Evolutionary conservation across 257 asterid genomes (phyloP), one percentile per base, ranked within the genome.

Genomic region (Scutellaria minor): DNA sequence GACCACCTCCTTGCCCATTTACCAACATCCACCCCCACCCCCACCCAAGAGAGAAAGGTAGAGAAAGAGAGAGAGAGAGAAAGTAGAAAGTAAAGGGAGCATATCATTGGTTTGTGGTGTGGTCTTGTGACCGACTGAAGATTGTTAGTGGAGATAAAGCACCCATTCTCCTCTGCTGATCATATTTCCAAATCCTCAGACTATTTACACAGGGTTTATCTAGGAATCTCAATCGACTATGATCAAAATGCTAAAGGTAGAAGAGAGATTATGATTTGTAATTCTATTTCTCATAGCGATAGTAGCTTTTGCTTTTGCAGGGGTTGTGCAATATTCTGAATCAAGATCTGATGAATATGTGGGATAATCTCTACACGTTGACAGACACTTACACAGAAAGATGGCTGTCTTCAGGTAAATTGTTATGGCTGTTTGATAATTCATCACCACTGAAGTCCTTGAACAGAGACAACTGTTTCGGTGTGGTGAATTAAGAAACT

Each of bases 331-430:
- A 67, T 77, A 71, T 91, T 74, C 84, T 94, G 52, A 83, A 78
- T 66, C 83, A 82, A 72, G 89, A 91, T 79, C 72, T 83, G 77
- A 71, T 86, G 61, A 85, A 80, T 50, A 72, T 80, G 59, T 89
- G 89, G 97, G 88, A 82, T 35, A 79, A 77, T 68, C 96, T 94
- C 72, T 94, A 89, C 78, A 85, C 82, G 56, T 50, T 84, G 85
- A 88, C 96, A 31, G 97, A 94, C 74, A 85, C 82, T 58, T 91
- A 86, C 74, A 91, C 96, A 15, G 98, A 93, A 58, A 77, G 75
- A 76, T 93, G 98, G 98, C 85, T 89, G 70, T 91, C 98, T 53
- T 84, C 98, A 75, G 98, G 98, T 93, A 77, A 52, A 35, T 66
- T 54, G 58, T 72, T 64, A 71, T 44, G 55, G 46, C 44, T 9